Evolutionary conservation across 73 alveolate species (phyloP), one percentile per base, ranked within the genome.

Genomic region (Paramecium primaurelia): DNA sequence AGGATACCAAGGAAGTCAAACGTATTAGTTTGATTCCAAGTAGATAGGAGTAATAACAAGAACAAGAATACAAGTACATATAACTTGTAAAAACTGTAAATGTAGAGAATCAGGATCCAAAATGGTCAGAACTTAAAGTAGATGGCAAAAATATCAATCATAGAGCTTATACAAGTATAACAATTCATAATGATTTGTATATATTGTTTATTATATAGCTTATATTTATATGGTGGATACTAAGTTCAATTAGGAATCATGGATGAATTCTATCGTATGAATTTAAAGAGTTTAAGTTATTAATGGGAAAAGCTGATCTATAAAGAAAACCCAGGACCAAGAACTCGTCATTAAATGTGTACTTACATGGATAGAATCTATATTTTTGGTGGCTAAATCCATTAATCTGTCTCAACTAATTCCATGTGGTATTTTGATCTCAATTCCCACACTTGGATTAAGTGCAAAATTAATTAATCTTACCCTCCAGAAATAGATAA

Each of bases 201-300:
- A 8, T 36, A 6, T n/a, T 87, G 5, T 34, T 1, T 7, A 20
- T 1, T 71, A 10, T 89, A 14, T 71, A 89, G 94, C 14, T 22
- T 89, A 26, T 89, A 89, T 16, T 58, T 89, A 32, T 89, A 89
- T 25, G 94, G 94, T n/a, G 94, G 94, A 89, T 89, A 89, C 22
- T 37, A 89, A 45, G 51, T 89, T 11, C 47, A 88, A 34, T 38
- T 68, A 11, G 94, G 94, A 4, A 77, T 83, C 51, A 77, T 89
- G 86, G 94, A 85, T 30, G 94, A 89, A 28, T 89, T 89, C 60
- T 71, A 83, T 59, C 77, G 84, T 25, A 89, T 89, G 77, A 45
- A 89, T 54, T 64, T 89, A 26, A 49, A 71, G 16, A 44, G 88
- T 22, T 36, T 20, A 18, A 30, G 64, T 38, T 89, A 45, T 38